Conservation (phyloP, 164 flowering plant species). For the Piper longum region DNA sequence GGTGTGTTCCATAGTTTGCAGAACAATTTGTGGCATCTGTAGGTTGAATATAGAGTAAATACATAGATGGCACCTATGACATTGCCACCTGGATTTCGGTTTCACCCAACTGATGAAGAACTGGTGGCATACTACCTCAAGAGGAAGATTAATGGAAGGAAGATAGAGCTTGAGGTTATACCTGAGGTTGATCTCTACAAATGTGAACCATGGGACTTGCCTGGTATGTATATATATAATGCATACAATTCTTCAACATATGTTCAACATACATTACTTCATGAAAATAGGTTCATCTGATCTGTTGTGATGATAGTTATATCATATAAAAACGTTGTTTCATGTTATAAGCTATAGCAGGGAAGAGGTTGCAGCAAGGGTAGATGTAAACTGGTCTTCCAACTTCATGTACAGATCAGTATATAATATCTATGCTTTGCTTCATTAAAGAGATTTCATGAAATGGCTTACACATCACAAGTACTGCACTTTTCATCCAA, state of each 20-base stretch:
- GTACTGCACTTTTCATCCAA: background rate
- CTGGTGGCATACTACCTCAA: slow-evolving; percentile 24
- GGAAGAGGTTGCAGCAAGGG: no score
- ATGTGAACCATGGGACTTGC: slow-evolving; percentile 19
- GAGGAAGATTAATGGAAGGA: slow-evolving; percentile 20
- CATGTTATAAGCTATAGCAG: no score
- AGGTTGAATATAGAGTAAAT: background rate
- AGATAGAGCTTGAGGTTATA: slow-evolving; percentile 22
- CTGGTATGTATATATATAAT: background rate
- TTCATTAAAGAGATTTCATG: background rate
- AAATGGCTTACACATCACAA: background rate
- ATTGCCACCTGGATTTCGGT: slow-evolving; percentile 27
- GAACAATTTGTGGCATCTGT: background rate
- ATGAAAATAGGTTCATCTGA: background rate
- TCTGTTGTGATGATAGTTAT: no score
- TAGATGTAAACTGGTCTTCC: no score
- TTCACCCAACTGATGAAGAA: slow-evolving; percentile 28
- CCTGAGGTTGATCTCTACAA: slow-evolving; percentile 29
- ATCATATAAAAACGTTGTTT: no score
- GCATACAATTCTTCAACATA: background rate
- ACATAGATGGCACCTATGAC: slow-evolving; percentile 17
- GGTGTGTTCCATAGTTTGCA: background rate
- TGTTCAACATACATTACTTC: background rate
- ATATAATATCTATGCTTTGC: background rate
- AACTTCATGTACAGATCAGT: no score